phyloP scores from a whole-genome alignment of 1,284 basidiomycete species.

The Boletus smithii region DNA sequence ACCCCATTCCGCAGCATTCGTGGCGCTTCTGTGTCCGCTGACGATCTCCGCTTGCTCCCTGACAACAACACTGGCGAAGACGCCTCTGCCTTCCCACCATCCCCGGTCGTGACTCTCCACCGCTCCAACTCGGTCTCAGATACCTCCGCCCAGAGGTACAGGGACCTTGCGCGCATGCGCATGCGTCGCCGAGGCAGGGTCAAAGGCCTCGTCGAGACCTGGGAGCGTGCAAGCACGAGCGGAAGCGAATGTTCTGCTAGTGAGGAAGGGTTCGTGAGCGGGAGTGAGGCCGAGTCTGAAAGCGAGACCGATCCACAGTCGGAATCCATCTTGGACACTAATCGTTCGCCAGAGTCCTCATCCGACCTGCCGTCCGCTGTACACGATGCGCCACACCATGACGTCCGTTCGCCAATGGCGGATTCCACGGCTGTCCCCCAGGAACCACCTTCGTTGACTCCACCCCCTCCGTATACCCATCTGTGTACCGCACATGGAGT shows the following conservation, averaged over 20 bases:
- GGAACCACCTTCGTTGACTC: slow-evolving; percentile 9
- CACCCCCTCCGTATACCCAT: slow-evolving; percentile 21
- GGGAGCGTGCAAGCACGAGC: slow-evolving; percentile 27
- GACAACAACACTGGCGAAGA: neutral
- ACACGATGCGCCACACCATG: neutral
- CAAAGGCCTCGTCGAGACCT: slow-evolving; percentile 33
- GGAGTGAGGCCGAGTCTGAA: slow-evolving; percentile 27
- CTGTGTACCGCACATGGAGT: neutral
- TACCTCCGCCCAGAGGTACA: slow-evolving; percentile 29
- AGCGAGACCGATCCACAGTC: slow-evolving; percentile 11
- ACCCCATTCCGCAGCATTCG: slow-evolving; percentile 10
- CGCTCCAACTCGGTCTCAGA: slow-evolving; percentile 29
- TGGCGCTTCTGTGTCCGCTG: slow-evolving; percentile 24
- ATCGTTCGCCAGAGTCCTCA: neutral
- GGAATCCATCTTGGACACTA: neutral
- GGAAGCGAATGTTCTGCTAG: slow-evolving; percentile 25
- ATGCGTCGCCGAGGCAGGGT: slow-evolving; percentile 31
- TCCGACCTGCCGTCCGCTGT: neutral
- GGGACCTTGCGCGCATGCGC: slow-evolving; percentile 31
- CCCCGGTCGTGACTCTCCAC: slow-evolving; percentile 20
- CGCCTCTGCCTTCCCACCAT: slow-evolving; percentile 6
- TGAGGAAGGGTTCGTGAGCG: slow-evolving; percentile 19
- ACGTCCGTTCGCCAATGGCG: neutral
- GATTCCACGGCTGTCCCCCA: slow-evolving; percentile 2
- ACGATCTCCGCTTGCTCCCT: slow-evolving; percentile 21